Base-by-base conservation (phyloP, 2,329 filamentous ascomycete species). In the Ceratocystis variospora region DNA sequence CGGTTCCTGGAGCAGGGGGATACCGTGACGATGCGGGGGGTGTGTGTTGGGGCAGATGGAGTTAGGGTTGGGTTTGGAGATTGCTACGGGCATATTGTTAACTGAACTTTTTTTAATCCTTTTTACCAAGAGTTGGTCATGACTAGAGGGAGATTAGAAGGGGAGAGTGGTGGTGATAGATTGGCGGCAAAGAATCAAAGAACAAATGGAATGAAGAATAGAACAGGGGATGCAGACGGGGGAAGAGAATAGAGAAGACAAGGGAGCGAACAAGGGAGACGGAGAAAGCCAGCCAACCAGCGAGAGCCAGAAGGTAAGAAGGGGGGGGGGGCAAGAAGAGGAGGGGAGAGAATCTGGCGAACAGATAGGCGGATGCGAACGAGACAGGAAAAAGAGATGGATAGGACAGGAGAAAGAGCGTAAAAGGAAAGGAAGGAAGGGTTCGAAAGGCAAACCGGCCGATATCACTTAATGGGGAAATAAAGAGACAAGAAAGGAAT, bases 1-100 rank as follows among this genome's bases (percentile, higher is more conserved):
- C 75, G 72, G 37, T 80, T 79, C 70, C 70, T 80, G 64, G 76
- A 78, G 68, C 78, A 80, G 62, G 79, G 79, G 19, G 79, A 81
- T 68, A 75, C 72, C 1, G 70, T 81, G 19, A 76, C 73, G 1
- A 69, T 80, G 19, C 72, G 75, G 22, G 79, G 78, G 72, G 71
- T 66, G 75, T 75, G 5, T 75, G 75, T 10, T 70, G 69, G 70
- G 12, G 66, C 70, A 25, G 72, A 67, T 64, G 66, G 66, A 57
- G 45, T 44, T 37, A 67, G 71, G 45, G 76, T 80, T 2, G 78
- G 79, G 4, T 80, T 80, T 70, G 79, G 79, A 4, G 74, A 76
- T 28, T 80, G 78, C 66, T 68, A 70, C 25, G 76, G 76, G 5
- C 72, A 70, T n/a, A 72, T 78, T 48, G 19, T 65, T 45, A 55